These are phyloP conservation scores for Thraustochytrium sp. DNA, from an alignment of 352 stramenopile species.

Conservation along the genomic window DNA sequence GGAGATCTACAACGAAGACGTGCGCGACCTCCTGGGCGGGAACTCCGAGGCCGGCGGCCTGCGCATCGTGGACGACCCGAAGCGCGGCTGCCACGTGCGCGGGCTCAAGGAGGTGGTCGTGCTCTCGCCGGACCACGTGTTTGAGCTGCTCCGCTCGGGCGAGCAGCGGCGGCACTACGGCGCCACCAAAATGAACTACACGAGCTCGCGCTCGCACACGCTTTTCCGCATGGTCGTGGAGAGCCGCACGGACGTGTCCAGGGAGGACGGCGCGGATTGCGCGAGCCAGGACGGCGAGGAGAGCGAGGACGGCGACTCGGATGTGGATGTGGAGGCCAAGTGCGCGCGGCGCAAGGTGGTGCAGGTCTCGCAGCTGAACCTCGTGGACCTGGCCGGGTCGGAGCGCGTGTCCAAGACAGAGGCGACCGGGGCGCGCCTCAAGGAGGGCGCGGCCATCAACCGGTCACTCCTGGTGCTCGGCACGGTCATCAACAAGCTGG, in stretches of 20 bases:
- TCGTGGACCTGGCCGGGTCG: constrained; percentile 77
- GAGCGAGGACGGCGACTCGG: constrained; percentile 66
- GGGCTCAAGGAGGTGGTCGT: constrained; percentile 77
- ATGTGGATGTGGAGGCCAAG: constrained; percentile 48
- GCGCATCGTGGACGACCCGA: constrained; percentile 78
- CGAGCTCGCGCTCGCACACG: constrained; percentile 78
- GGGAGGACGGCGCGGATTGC: constrained; percentile 42
- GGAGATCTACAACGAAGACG: constrained; percentile 90
- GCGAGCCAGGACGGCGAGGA: constrained; percentile 43
- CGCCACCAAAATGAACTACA: constrained; percentile 85
- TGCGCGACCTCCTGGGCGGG: constrained; percentile 83
- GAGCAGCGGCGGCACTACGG: constrained; percentile 71
- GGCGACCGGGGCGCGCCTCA: constrained; percentile 69
- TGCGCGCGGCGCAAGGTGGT: constrained; percentile 67
- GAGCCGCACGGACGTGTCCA: constrained; percentile 68
- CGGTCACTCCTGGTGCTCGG: constrained; percentile 61
- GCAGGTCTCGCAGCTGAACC: constrained; percentile 65
- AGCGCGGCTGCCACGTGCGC: constrained; percentile 59
- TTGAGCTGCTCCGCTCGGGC: constrained; percentile 71
- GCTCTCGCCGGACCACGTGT: constrained; percentile 65
- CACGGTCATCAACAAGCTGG: constrained; percentile 48
- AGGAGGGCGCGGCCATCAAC: constrained; percentile 80
- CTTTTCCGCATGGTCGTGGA: constrained; percentile 55
- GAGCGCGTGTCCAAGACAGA: constrained; percentile 75
- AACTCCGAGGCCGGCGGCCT: constrained; percentile 72